Percentiles rank a stretch among this genome's conserved stretches.
These are phyloP conservation scores for Cladosporium sp. DNA, from an alignment of 2,329 filamentous ascomycete genomes.

Conservation along the genomic window DNA sequence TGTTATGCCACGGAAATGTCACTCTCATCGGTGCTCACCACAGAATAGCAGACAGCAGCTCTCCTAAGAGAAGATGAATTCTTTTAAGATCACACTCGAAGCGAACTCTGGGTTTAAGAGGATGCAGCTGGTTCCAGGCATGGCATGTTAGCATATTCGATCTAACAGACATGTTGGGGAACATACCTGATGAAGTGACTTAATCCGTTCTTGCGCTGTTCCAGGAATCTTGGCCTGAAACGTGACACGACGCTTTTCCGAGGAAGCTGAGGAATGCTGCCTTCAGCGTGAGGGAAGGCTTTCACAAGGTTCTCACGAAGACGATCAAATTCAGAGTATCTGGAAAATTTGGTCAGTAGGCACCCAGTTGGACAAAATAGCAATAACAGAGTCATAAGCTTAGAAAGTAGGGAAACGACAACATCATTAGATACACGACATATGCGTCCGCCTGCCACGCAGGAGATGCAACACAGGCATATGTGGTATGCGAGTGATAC, in stretches of 20 bases:
- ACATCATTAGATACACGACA: background rate
- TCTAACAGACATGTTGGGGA: background rate
- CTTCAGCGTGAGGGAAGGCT: slow-evolving; percentile 81
- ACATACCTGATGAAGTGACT: slow-evolving; percentile 91
- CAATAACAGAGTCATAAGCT: background rate
- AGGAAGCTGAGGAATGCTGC: slow-evolving; percentile 84
- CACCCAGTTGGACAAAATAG: background rate
- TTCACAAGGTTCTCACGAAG: slow-evolving; percentile 70
- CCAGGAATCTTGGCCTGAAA: slow-evolving; percentile 81
- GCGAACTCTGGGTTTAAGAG: slow-evolving; percentile 92
- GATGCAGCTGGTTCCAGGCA: slow-evolving; percentile 74
- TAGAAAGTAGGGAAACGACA: background rate
- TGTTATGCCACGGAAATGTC: background rate
- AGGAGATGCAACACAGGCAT: background rate
- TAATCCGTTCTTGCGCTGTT: slow-evolving; percentile 76
- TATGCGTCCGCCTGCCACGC: background rate
- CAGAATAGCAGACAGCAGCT: background rate
- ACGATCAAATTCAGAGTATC: slow-evolving; percentile 93
- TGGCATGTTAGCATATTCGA: slow-evolving; percentile 10
- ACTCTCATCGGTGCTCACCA: background rate
- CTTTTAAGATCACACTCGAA: slow-evolving; percentile 84
- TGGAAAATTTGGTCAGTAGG: slow-evolving; percentile 21
- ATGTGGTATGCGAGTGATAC: slow-evolving; percentile 4
- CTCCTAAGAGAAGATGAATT: slow-evolving; percentile 68
- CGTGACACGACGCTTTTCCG: slow-evolving; percentile 84